Evolutionary conservation across 2,329 filamentous ascomycete genomes (phyloP).

Genomic region (Pseudogymnoascus sp.): DNA sequence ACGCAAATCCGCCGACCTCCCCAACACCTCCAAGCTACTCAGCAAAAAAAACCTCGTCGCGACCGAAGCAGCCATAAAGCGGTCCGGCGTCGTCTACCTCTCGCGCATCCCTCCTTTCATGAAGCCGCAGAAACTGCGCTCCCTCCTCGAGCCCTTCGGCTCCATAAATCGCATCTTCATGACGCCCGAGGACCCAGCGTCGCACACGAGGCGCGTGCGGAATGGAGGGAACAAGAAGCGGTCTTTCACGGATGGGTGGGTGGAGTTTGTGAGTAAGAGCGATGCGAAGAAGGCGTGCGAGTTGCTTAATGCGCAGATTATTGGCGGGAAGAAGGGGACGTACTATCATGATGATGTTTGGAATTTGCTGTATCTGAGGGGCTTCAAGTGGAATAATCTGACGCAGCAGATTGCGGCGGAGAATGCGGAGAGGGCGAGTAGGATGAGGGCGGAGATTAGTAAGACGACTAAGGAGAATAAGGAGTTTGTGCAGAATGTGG

Average conservation of each 20-base stretch:
- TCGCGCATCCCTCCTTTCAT: conserved; percentile 82
- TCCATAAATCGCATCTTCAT: conserved; percentile 70
- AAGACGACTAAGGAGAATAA: conserved; percentile 72
- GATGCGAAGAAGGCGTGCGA: conserved; percentile 71
- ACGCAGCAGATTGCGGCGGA: conserved; percentile 74
- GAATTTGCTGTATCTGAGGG: conserved; percentile 72
- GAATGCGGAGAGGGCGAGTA: conserved; percentile 67
- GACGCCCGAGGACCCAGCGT: conserved; percentile 61
- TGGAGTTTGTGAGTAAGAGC: conserved; percentile 68
- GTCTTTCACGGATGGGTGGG: conserved; percentile 77
- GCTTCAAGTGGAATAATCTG: conserved; percentile 70
- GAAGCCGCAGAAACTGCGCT: conserved; percentile 70
- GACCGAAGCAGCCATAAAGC: conserved; percentile 55
- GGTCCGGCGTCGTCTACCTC: conserved; percentile 74
- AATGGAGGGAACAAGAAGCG: conserved; percentile 76
- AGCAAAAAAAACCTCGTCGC: conserved; percentile 60
- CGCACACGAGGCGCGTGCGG: conserved; percentile 57
- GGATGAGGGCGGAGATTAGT: conserved; percentile 69
- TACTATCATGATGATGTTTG: conserved; percentile 83
- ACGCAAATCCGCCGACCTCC: conserved; percentile 32
- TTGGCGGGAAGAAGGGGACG: conserved; percentile 74
- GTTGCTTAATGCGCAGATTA: conserved; percentile 65
- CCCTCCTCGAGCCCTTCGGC: conserved; percentile 67
- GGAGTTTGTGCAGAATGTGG: conserved; percentile 69
- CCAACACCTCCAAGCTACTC: conserved; percentile 45